phyloP scores from a whole-genome alignment of 164 flowering plant genomes.

The Liriodendron chinense region DNA sequence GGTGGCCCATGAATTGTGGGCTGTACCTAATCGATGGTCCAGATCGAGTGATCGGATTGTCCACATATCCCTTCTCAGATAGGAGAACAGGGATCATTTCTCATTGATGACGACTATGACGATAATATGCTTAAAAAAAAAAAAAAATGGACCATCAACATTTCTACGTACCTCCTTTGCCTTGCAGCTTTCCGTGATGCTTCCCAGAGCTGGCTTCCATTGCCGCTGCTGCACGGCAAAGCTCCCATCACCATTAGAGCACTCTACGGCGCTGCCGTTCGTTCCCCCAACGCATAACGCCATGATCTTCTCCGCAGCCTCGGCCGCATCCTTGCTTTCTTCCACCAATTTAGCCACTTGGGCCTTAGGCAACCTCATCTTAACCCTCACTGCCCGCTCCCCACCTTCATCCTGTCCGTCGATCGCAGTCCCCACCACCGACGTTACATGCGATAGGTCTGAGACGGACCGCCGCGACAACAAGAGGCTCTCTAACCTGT shows the following conservation, averaged over 20 bases:
- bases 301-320: constrained; percentile 69
- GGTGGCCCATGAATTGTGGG: too few species aligned
- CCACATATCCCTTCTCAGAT: too few species aligned
- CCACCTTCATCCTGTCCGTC: constrained; percentile 2
- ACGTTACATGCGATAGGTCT: constrained; percentile 28
- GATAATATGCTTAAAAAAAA: background rate
- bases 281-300: constrained; percentile 32
- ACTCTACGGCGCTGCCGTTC: constrained; percentile 2
- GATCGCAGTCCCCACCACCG: background rate
- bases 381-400: background rate
- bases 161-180: constrained; percentile 2
- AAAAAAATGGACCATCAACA: background rate
- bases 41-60: background rate
- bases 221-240: background rate
- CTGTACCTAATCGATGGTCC: background rate
- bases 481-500: constrained; percentile 52
- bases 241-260: background rate
- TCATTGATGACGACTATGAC: background rate
- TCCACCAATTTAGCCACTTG: constrained; percentile 60
- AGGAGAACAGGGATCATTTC: background rate
- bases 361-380: constrained; percentile 32
- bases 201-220: constrained; percentile 17
- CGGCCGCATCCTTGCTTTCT: constrained; percentile 53
- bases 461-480: constrained; percentile 40
- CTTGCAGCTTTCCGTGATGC: constrained; percentile 16